These are phyloP conservation scores for Pleomassaria siparia DNA, from an alignment of 2,329 filamentous ascomycete genomes.

Conservation along the genomic window DNA sequence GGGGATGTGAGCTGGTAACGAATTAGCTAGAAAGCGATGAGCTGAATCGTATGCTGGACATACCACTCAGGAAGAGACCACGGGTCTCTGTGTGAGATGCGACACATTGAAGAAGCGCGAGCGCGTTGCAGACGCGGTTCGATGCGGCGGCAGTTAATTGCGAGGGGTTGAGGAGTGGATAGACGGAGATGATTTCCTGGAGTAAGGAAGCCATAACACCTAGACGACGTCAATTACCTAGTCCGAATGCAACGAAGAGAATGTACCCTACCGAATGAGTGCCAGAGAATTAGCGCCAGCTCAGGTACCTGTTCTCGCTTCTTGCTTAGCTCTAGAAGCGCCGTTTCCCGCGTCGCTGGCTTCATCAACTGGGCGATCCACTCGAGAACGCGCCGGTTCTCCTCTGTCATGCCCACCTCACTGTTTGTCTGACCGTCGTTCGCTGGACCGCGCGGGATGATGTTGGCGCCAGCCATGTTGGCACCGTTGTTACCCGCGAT, in stretches of 20 bases:
- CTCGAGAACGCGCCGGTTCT: conserved; percentile 87
- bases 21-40: conserved; percentile 14
- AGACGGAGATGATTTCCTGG: conserved; percentile 98
- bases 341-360: conserved; percentile 82
- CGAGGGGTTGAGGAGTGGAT: conserved; percentile 92
- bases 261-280: conserved; percentile 79
- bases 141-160: conserved; percentile 97
- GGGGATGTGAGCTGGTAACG: conserved; percentile 79
- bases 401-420: conserved; percentile 69
- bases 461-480: conserved; percentile 39
- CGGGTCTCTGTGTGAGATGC: conserved; percentile 96
- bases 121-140: conserved; percentile 95
- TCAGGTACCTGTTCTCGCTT: conserved; percentile 98
- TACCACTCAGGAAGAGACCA: conserved; percentile 89
- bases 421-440: conserved; percentile 36
- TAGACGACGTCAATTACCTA: conserved; percentile 44
- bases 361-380: conserved; percentile 92
- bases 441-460: conserved; percentile 39
- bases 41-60: background rate
- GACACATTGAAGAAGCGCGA: conserved; percentile 93
- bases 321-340: conserved; percentile 93
- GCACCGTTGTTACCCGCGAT: conserved; percentile 67
- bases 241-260: conserved; percentile 13
- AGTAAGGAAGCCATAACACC: conserved; percentile 97
- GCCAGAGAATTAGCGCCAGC: conserved; percentile 93